These are phyloP conservation scores for Podaxis rugospora DNA, from an alignment of 768 basidiomycete species.

Conservation along the genomic window DNA sequence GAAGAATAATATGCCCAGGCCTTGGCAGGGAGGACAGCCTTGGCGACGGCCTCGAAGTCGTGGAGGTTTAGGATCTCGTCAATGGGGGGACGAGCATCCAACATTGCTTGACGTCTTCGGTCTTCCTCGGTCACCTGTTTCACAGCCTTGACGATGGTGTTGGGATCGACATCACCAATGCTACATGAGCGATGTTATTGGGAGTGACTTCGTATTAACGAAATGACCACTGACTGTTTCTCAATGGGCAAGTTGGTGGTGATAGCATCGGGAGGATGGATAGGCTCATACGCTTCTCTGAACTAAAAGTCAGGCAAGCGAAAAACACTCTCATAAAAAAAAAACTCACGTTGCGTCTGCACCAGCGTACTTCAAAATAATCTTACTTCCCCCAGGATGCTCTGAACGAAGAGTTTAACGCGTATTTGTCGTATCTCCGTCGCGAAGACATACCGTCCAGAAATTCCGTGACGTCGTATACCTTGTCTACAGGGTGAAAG, in stretches of 20 bases:
- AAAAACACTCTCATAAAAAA: neutral
- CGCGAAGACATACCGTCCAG: slow-evolving; percentile 48
- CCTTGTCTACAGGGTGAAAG: slow-evolving; percentile 45
- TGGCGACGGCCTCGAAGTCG: slow-evolving; percentile 92
- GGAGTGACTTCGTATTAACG: neutral
- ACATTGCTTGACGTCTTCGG: slow-evolving; percentile 57
- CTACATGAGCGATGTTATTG: slow-evolving; percentile 24
- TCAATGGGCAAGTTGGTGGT: slow-evolving; percentile 74
- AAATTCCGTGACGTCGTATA: slow-evolving; percentile 78
- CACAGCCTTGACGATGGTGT: slow-evolving; percentile 58
- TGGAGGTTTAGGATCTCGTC: slow-evolving; percentile 84
- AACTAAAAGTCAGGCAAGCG: neutral
- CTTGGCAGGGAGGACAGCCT: slow-evolving; percentile 73
- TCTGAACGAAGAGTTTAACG: neutral
- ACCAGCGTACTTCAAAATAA: slow-evolving; percentile 86
- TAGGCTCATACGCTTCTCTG: slow-evolving; percentile 79
- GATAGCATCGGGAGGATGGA: slow-evolving; percentile 84
- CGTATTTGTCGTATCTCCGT: neutral
- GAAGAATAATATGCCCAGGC: slow-evolving; percentile 98
- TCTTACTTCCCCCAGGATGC: slow-evolving; percentile 66
- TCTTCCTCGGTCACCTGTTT: slow-evolving; percentile 67
- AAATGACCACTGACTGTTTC: slow-evolving; percentile 58
- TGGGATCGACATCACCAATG: slow-evolving; percentile 67
- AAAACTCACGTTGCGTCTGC: slow-evolving; percentile 78
- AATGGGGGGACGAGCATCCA: slow-evolving; percentile 66